Percentiles rank a stretch among this genome's conserved stretches.
Evolutionary conservation across 441 rosid species (phyloP).

Genomic region (Eutrema salsugineum): DNA sequence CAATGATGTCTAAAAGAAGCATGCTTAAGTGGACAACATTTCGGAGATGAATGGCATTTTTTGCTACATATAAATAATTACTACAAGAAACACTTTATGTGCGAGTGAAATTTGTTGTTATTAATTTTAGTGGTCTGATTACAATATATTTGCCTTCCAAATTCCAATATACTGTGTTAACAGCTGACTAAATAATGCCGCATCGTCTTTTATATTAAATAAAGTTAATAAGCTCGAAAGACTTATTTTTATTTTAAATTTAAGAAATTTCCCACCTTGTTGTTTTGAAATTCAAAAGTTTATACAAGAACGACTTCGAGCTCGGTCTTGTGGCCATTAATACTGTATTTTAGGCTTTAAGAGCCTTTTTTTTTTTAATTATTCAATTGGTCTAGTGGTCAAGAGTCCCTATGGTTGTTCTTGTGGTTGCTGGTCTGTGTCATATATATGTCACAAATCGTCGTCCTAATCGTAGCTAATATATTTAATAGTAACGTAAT

Average conservation of each 20-base stretch:
- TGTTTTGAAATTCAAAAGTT: background rate
- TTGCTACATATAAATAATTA: background rate
- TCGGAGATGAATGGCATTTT: background rate
- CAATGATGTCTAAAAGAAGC: background rate
- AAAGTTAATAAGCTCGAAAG: background rate
- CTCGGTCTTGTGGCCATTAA: background rate
- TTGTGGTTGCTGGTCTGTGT: background rate
- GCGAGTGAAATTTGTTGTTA: background rate
- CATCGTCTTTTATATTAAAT: background rate
- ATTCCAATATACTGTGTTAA: background rate
- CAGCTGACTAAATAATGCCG: background rate
- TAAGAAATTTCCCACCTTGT: background rate
- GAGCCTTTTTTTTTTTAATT: background rate
- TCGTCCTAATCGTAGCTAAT: background rate
- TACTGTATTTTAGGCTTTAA: background rate
- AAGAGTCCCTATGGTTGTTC: background rate
- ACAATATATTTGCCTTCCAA: background rate
- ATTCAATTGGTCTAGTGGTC: background rate
- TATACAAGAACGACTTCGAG: background rate
- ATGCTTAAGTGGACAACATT: no score
- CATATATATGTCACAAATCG: no score
- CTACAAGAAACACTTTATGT: background rate
- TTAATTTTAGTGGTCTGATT: background rate
- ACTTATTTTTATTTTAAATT: background rate
- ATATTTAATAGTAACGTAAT: background rate